A percentile compares a stretch with the other conserved stretches of the same genome.
Evolutionary conservation across 805 yeast genomes (phyloP).

Genomic region (Starmerella etchellsii): DNA sequence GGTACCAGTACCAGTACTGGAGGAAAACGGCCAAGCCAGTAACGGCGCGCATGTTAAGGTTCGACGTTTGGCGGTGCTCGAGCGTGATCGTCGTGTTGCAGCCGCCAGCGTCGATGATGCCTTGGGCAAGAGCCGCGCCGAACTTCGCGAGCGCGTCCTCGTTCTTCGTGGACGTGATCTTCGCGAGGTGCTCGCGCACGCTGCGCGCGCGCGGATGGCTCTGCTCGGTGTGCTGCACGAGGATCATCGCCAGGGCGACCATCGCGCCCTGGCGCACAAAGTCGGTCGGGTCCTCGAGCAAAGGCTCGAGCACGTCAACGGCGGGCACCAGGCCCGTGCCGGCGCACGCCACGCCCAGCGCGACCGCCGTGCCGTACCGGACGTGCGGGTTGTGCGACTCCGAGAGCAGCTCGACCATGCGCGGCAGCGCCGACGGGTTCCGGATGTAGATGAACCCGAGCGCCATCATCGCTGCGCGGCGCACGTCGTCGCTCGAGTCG

Average conservation of each 20-base stretch:
- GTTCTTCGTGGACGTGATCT: constrained; percentile 70
- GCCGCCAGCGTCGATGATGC: constrained; percentile 97
- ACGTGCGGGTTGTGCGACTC: constrained; percentile 97
- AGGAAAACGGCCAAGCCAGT: constrained; percentile 82
- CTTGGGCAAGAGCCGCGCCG: constrained; percentile 95
- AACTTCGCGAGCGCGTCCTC: constrained; percentile 96
- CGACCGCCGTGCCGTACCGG: constrained; percentile 95
- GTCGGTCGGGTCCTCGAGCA: constrained; percentile 87
- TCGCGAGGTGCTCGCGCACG: constrained; percentile 59
- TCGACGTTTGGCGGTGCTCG: constrained; percentile 79
- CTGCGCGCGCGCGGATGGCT: constrained; percentile 67
- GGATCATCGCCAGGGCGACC: constrained; percentile 80
- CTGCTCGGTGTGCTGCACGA: constrained; percentile 73
- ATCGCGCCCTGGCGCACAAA: constrained; percentile 97
- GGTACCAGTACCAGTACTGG: constrained; percentile 99
- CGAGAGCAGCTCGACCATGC: constrained; percentile 81
- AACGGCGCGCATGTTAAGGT: constrained; percentile 78
- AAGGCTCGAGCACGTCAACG: constrained; percentile 80
- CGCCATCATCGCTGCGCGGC: constrained; percentile 88
- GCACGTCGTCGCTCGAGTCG: constrained; percentile 89
- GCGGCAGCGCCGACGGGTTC: constrained; percentile 86
- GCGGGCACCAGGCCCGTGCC: constrained; percentile 85
- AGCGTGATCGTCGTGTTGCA: constrained; percentile 89
- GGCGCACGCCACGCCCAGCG: constrained; percentile 92
- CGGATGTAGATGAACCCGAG: constrained; percentile 84